These are phyloP conservation scores for Metschnikowia dekortorum DNA, from an alignment of 805 yeast species.

Conservation along the genomic window DNA sequence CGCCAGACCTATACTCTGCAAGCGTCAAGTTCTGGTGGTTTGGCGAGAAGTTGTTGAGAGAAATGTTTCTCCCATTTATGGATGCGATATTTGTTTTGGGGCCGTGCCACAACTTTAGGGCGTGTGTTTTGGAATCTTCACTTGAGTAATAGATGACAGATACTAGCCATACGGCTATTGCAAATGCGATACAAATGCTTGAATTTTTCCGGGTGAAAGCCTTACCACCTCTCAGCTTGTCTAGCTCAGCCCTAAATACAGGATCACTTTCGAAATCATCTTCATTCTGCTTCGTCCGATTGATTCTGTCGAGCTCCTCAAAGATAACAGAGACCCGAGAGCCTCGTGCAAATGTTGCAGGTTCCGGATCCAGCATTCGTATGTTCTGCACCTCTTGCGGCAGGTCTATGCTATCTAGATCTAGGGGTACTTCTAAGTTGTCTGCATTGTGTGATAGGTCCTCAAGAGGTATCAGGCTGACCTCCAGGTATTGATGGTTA, in stretches of 20 bases:
- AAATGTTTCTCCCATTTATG: slow-evolving; percentile 26
- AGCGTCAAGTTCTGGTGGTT: slow-evolving; percentile 26
- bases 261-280: slow-evolving; percentile 11
- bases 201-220: slow-evolving; percentile 3
- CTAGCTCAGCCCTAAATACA: slow-evolving; percentile 7
- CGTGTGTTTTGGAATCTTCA: slow-evolving; percentile 14
- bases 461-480: slow-evolving; percentile 7
- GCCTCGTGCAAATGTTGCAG: slow-evolving; percentile 2
- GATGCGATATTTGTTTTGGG: slow-evolving; percentile 21
- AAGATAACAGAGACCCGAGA: slow-evolving; percentile 25
- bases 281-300: slow-evolving; percentile 14
- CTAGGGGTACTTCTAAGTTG: background rate
- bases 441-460: background rate
- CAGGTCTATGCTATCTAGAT: background rate
- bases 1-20: slow-evolving; percentile 22
- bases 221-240: slow-evolving; percentile 2
- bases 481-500: background rate
- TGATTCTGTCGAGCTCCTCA: slow-evolving; percentile 24
- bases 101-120: slow-evolving; percentile 13
- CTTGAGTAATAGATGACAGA: slow-evolving; percentile 27
- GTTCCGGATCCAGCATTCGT: background rate
- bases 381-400: background rate
- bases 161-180: slow-evolving; percentile 23
- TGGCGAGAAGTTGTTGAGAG: slow-evolving; percentile 27
- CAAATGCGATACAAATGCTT: background rate